Evolutionary conservation across 2,329 filamentous ascomycete species (phyloP), one percentile per base, ranked within the genome.

Genomic region (Lachnellula hyalina): DNA sequence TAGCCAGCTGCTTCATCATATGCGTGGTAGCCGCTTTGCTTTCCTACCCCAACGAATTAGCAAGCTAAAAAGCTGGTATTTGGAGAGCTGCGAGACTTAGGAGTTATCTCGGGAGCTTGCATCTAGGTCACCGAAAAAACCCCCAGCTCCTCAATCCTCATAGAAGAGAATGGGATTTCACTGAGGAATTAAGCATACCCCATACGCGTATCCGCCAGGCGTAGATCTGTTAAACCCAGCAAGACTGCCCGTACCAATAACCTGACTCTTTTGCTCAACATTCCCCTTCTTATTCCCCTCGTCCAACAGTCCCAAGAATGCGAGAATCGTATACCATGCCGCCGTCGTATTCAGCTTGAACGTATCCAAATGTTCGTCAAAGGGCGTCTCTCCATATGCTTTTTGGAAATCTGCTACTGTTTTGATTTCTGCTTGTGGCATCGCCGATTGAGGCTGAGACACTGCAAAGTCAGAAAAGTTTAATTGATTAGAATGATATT

Each of bases 11-110:
- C 71, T 89, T 90, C 5, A 83, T 83, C 35, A 90, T 71, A 57
- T 90, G 84, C 9, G 86, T 85, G 0, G 84, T 83, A 0, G 83
- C 88, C 1, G 84, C 87, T 72, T 93, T 93, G 56, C 83, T 85
- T n/a, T 89, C 68, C 28, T 32, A 32, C 9, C 28, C 28, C 28
- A 11, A 32, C 28, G 28, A 32, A 32, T 32, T 32, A 32, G 28
- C 28, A 32, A 32, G 28, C 28, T 32, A 3, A 32, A 32, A 11
- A 11, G 9, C 28, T 2, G 9, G 8, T 11, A 32, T 11, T 32
- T 11, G 3, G 8, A 32, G 9, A 32, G 28, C 28, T 32, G 28
- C 9, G 9, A 9, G 9, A 9, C 28, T 32, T 92, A 92, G 0
- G 83, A 82, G 69, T 85, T 92, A 45, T 90, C 88, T 25, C 86